A percentile compares a stretch with the other conserved stretches of the same genome.
Evolutionary conservation across 2,329 filamentous ascomycete genomes (phyloP).

Genomic region (Sordariomycetes sp.): DNA sequence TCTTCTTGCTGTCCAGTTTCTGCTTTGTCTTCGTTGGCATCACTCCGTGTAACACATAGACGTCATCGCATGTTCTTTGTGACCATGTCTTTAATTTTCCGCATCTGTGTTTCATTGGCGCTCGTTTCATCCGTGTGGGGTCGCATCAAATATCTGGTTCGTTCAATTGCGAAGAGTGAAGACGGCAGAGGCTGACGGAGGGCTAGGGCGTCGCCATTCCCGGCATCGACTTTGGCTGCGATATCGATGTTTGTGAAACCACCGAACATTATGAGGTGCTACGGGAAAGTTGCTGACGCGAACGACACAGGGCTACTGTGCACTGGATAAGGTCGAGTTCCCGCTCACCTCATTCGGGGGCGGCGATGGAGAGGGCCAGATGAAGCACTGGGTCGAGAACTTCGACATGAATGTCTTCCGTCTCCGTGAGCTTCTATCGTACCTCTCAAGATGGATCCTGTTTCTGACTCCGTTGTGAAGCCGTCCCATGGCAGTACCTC

Average conservation of each 20-base stretch:
- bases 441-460: no score
- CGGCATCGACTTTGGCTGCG: neutral
- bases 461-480: no score
- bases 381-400: slow-evolving; percentile 45
- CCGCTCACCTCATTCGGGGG: neutral
- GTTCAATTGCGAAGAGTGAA: neutral
- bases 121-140: neutral
- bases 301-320: neutral
- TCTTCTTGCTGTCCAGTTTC: no score
- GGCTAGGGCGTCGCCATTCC: neutral
- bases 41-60: no score
- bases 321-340: neutral
- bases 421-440: slow-evolving; percentile 23
- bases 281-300: no score
- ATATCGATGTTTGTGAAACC: neutral
- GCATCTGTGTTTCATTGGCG: no score
- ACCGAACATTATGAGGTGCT: no score
- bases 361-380: slow-evolving; percentile 28
- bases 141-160: neutral
- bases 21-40: no score
- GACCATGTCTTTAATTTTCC: no score
- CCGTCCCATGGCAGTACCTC: slow-evolving; percentile 49
- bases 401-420: slow-evolving; percentile 45
- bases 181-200: neutral
- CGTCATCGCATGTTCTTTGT: no score